Percentiles rank a stretch among this genome's conserved stretches.
Evolutionary conservation across 2,329 filamentous ascomycete genomes (phyloP).

Genomic region (Pseudogymnoascus sp.): DNA sequence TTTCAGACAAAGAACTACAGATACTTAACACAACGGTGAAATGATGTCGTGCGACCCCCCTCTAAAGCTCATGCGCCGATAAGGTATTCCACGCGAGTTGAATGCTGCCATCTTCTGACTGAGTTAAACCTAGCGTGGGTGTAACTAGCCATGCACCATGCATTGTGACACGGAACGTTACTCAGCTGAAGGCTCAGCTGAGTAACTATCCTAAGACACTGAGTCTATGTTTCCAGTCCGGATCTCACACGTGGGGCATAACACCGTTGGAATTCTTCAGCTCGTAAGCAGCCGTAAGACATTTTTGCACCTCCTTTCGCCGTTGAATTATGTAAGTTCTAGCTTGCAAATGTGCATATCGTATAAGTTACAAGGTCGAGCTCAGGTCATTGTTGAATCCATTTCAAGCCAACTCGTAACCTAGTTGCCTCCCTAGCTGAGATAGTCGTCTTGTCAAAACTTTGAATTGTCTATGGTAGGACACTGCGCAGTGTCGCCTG

Average conservation of each 20-base stretch:
- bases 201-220: not conserved
- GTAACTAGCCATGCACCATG: not conserved
- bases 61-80: not conserved
- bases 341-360: not conserved
- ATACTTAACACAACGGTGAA: not conserved
- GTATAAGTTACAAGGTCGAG: not conserved
- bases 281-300: not conserved
- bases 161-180: not conserved
- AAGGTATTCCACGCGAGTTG: not conserved
- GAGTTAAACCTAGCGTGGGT: not conserved
- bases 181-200: constrained; percentile 1
- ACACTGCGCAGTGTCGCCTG: not conserved
- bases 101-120: not conserved
- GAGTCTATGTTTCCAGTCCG: not conserved
- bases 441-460: not conserved
- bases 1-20: not conserved
- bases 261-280: not conserved
- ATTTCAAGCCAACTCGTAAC: not conserved
- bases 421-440: not conserved
- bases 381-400: not conserved
- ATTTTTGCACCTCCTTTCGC: not conserved
- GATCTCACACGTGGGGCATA: constrained; percentile 1
- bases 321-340: not conserved
- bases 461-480: not conserved
- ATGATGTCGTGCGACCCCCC: not conserved